A percentile compares a stretch with the other conserved stretches of the same genome.
These are phyloP conservation scores for Penicillium paneum DNA, from an alignment of 2,329 filamentous ascomycete genomes.

Conservation along the genomic window DNA sequence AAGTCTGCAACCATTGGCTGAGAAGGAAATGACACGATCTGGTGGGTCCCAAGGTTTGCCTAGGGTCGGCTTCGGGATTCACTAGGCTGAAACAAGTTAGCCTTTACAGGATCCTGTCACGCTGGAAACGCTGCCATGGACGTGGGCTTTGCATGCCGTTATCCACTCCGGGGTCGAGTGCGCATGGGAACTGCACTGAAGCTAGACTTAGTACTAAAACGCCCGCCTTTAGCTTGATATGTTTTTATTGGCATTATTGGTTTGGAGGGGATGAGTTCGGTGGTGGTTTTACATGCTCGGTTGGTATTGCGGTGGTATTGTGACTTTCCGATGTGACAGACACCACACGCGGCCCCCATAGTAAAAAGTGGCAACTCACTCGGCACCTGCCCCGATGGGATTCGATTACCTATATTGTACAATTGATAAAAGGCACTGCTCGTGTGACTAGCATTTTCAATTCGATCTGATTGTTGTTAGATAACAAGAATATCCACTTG, in stretches of 20 bases:
- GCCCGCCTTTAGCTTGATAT: not conserved
- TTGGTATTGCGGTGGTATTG: conserved; percentile 13
- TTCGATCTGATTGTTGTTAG: not conserved
- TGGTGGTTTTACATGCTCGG: conserved; percentile 7
- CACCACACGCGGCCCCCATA: not conserved
- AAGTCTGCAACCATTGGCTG: conserved; percentile 7
- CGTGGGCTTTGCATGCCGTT: conserved; percentile 4
- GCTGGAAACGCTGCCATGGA: not conserved
- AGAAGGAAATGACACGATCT: conserved; percentile 16
- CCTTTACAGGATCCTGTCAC: conserved; percentile 16
- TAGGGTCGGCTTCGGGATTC: conserved; percentile 8
- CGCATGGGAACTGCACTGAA: conserved; percentile 7
- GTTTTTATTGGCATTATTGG: not conserved
- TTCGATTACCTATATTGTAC: not conserved
- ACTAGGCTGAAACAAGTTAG: conserved; percentile 13
- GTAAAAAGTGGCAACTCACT: conserved; percentile 14
- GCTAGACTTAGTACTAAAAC: not conserved
- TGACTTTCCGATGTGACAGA: conserved; percentile 6
- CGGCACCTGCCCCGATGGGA: conserved; percentile 1
- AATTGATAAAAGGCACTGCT: not conserved
- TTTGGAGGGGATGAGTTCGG: conserved; percentile 1
- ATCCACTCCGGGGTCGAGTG: conserved; percentile 18
- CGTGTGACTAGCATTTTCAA: not conserved
- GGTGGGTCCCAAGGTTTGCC: conserved; percentile 16
- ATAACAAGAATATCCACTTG: not conserved